A percentile compares a stretch with the other conserved stretches of the same genome.
Evolutionary conservation across 2,329 filamentous ascomycete species (phyloP).

Genomic region (Alternaria triticimaculans): DNA sequence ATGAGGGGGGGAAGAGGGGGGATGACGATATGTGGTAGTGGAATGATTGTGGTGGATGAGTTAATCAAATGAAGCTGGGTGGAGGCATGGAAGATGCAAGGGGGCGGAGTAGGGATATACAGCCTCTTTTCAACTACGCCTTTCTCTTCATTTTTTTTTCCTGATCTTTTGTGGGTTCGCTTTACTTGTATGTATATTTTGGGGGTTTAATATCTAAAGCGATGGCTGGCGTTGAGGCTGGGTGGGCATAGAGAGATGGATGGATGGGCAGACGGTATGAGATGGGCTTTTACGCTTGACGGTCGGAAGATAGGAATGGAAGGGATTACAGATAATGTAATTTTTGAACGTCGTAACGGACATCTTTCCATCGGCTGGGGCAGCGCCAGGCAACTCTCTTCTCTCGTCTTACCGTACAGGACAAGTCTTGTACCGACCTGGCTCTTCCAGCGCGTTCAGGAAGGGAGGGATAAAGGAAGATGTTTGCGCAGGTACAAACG

Average conservation of each 20-base stretch:
- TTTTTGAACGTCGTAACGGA: neutral
- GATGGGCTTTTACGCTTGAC: neutral
- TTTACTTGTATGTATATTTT: neutral
- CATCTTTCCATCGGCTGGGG: no score
- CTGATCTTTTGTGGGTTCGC: neutral
- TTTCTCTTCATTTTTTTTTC: neutral
- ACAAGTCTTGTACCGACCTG: no score
- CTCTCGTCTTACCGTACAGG: no score
- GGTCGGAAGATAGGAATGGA: neutral
- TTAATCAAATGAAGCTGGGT: no score
- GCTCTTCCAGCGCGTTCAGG: neutral
- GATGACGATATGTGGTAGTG: slow-evolving; percentile 50
- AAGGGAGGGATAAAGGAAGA: neutral
- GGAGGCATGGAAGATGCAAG: no score
- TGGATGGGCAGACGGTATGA: neutral
- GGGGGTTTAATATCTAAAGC: neutral
- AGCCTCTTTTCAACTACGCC: neutral
- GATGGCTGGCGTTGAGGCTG: neutral
- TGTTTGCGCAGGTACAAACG: neutral
- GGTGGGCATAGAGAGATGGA: neutral
- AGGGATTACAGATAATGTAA: neutral
- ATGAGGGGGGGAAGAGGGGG: slow-evolving; percentile 36
- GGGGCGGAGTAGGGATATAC: neutral
- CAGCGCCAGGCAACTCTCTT: no score
- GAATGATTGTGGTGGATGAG: neutral